These are phyloP conservation scores for Amanita inopinata DNA, from an alignment of 768 basidiomycete genomes.

Conservation along the genomic window DNA sequence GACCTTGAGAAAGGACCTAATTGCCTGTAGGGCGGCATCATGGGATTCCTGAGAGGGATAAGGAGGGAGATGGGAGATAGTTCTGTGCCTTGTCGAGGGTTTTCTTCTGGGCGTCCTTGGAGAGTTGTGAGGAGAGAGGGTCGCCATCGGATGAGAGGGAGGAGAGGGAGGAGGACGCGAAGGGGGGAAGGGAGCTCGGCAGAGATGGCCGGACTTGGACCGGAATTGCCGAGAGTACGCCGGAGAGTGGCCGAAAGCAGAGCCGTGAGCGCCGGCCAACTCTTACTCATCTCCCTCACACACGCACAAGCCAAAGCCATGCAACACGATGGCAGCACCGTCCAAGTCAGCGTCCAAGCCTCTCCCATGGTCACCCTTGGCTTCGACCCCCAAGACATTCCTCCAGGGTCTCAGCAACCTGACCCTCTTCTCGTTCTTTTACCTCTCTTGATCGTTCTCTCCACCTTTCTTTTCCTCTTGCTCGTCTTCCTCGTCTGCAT, in stretches of 20 bases:
- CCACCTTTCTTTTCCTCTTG: conserved; percentile 87
- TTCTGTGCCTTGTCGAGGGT: conserved; percentile 47
- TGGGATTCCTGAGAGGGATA: conserved; percentile 51
- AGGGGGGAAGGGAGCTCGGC: not conserved
- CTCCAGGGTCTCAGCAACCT: conserved; percentile 23
- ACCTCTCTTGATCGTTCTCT: conserved; percentile 88
- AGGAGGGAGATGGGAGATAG: conserved; percentile 49
- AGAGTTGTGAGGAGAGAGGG: conserved; percentile 40
- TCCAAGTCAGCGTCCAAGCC: conserved; percentile 3
- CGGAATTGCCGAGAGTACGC: not conserved
- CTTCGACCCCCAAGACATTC: conserved; percentile 19
- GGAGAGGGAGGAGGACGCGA: no score
- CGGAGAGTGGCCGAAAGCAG: not conserved
- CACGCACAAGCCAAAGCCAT: conserved; percentile 2
- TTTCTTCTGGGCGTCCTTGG: conserved; percentile 42
- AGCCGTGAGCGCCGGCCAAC: not conserved
- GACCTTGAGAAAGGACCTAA: conserved; percentile 75
- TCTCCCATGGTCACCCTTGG: no score
- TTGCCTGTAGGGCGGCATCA: conserved; percentile 55
- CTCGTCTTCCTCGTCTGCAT: conserved; percentile 87
- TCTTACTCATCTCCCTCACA: not conserved
- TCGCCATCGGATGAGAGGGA: conserved; percentile 21
- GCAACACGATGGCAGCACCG: conserved; percentile 5
- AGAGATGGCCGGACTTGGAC: not conserved
- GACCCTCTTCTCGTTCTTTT: conserved; percentile 82